These are phyloP conservation scores for Parathielavia appendiculata DNA, from an alignment of 495 filamentous ascomycete species.

Conservation along the genomic window DNA sequence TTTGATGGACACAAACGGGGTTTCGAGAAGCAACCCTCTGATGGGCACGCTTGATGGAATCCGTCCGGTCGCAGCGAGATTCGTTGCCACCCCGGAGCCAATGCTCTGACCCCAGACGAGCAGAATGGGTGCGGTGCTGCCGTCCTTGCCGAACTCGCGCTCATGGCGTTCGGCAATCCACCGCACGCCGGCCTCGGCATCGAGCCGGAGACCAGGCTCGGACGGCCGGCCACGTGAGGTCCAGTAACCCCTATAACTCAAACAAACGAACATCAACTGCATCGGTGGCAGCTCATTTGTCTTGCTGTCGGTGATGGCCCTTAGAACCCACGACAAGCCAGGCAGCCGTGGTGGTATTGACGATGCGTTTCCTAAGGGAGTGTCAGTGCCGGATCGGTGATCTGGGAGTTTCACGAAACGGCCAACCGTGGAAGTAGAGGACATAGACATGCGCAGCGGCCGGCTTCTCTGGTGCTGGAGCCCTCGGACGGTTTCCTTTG, in stretches of 20 bases:
- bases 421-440: conserved; percentile 56
- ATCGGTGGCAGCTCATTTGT: conserved; percentile 15
- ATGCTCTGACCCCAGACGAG: conserved; percentile 81
- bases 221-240: conserved; percentile 64
- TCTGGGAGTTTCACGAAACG: neutral
- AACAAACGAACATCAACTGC: conserved; percentile 54
- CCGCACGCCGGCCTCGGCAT: conserved; percentile 56
- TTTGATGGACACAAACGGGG: conserved; percentile 67
- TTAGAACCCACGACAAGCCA: conserved; percentile 54
- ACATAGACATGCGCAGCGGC: conserved; percentile 38
- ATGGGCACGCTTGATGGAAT: conserved; percentile 23
- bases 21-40: conserved; percentile 62
- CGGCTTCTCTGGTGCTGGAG: neutral
- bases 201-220: conserved; percentile 59
- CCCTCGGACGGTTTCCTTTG: neutral
- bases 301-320: conserved; percentile 35
- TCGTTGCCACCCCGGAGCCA: conserved; percentile 57
- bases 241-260: conserved; percentile 79
- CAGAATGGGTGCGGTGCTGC: conserved; percentile 35
- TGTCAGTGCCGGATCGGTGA: conserved; percentile 28
- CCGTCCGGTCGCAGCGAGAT: conserved; percentile 35
- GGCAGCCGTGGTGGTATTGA: conserved; percentile 67
- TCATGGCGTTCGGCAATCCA: conserved; percentile 45
- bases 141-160: conserved; percentile 19
- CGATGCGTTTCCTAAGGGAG: conserved; percentile 53